phyloP scores from a whole-genome alignment of 179 eudicot genomes.

The Drosera spatulata region DNA sequence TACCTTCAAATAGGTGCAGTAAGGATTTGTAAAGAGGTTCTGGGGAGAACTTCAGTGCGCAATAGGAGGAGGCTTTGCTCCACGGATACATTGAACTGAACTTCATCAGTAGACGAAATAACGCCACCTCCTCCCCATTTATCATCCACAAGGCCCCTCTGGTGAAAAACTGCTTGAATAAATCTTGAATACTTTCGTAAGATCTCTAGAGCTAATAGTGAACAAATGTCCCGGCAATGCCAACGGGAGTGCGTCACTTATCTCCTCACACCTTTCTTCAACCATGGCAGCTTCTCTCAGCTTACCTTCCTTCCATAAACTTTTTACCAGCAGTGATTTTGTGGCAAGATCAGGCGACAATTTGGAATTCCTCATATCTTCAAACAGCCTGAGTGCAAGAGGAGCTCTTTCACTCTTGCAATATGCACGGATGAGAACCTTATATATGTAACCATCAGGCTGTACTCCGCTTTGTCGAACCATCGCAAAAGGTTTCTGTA shows the following conservation, averaged over 20 bases:
- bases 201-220: constrained; percentile 50
- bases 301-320: constrained; percentile 85
- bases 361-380: constrained; percentile 61
- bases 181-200: constrained; percentile 28
- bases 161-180: constrained; percentile 31
- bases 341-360: constrained; percentile 53
- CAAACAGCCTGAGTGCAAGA: constrained; percentile 65
- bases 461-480: constrained; percentile 50
- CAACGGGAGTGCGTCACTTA: constrained; percentile 30
- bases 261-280: constrained; percentile 51
- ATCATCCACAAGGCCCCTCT: not conserved
- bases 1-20: too few species aligned
- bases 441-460: constrained; percentile 68
- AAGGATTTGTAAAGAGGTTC: too few species aligned
- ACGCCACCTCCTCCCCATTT: too few species aligned
- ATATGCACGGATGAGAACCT: constrained; percentile 55
- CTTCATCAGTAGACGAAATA: too few species aligned
- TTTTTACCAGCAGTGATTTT: constrained; percentile 64
- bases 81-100: too few species aligned
- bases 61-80: too few species aligned
- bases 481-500: constrained; percentile 59
- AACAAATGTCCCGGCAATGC: constrained; percentile 39
- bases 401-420: constrained; percentile 64
- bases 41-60: too few species aligned
- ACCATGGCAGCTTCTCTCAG: constrained; percentile 71